phyloP scores from a whole-genome alignment of 257 asterid species.

The Solanum tarapatanum region DNA sequence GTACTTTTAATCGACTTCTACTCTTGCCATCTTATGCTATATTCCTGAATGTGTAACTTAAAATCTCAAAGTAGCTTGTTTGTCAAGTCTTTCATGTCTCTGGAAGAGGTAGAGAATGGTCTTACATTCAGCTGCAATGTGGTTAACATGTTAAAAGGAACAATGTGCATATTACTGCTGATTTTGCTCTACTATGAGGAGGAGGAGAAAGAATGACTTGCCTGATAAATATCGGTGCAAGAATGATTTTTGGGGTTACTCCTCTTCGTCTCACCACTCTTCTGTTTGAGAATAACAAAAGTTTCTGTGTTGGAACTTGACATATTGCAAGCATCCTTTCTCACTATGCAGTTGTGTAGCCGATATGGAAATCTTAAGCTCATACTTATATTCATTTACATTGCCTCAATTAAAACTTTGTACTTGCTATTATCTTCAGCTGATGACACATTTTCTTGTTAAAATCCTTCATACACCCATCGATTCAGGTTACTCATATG shows the following conservation, averaged over 20 bases:
- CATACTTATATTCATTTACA: not conserved
- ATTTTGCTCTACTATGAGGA: not conserved
- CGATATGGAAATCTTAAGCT: not conserved
- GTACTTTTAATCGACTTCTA: not conserved
- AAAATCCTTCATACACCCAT: not conserved
- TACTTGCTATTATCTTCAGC: not conserved
- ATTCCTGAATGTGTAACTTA: not conserved
- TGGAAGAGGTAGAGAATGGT: not conserved
- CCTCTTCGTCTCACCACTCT: not conserved
- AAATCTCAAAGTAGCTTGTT: not conserved
- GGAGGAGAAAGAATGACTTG: not conserved
- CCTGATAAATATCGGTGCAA: not conserved
- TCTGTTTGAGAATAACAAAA: not conserved
- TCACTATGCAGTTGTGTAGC: not conserved
- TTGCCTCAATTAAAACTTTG: not conserved
- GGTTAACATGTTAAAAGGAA: not conserved
- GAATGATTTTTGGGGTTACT: not conserved
- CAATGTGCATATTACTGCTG: not conserved
- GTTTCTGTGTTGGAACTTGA: not conserved
- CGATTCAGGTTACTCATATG: not conserved
- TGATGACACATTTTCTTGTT: not conserved
- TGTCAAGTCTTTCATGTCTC: not conserved
- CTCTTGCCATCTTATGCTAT: not conserved
- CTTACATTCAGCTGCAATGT: not conserved
- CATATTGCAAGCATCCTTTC: not conserved